Evolutionary conservation across 2,329 filamentous ascomycete genomes (phyloP).

Genomic region (Epichloe scottii): DNA sequence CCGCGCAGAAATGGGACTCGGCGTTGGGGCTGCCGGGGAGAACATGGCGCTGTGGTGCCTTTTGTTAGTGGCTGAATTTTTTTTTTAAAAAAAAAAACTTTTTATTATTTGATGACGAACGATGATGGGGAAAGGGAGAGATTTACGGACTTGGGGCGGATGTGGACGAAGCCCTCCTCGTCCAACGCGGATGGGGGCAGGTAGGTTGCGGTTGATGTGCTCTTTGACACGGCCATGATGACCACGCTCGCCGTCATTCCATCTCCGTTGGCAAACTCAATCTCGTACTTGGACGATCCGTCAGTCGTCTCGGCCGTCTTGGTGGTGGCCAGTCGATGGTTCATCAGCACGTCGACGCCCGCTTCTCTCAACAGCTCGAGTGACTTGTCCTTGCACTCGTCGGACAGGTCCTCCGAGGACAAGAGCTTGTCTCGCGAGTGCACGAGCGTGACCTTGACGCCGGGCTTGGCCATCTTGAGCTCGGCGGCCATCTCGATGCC

Average conservation of each 20-base stretch:
- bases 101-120: too few species aligned
- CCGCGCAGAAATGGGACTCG: slow-evolving; percentile 52
- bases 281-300: slow-evolving; percentile 28
- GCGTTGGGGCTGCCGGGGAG: slow-evolving; percentile 40
- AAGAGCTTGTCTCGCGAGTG: slow-evolving; percentile 61
- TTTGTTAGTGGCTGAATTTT: background rate
- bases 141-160: slow-evolving; percentile 38
- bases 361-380: slow-evolving; percentile 44
- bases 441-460: slow-evolving; percentile 56
- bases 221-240: slow-evolving; percentile 56
- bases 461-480: slow-evolving; percentile 54
- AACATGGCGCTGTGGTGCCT: slow-evolving; percentile 22
- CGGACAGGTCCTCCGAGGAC: slow-evolving; percentile 59
- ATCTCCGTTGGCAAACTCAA: slow-evolving; percentile 48
- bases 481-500: slow-evolving; percentile 76
- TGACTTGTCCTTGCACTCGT: slow-evolving; percentile 53
- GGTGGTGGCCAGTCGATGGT: slow-evolving; percentile 40
- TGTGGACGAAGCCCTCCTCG: slow-evolving; percentile 52
- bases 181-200: slow-evolving; percentile 47
- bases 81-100: too few species aligned
- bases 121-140: background rate
- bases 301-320: slow-evolving; percentile 32
- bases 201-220: slow-evolving; percentile 48
- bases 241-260: slow-evolving; percentile 51
- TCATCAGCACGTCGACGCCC: slow-evolving; percentile 53